Base-by-base conservation (phyloP, 768 basidiomycete genomes). In the Amanita subjunquillea region DNA sequence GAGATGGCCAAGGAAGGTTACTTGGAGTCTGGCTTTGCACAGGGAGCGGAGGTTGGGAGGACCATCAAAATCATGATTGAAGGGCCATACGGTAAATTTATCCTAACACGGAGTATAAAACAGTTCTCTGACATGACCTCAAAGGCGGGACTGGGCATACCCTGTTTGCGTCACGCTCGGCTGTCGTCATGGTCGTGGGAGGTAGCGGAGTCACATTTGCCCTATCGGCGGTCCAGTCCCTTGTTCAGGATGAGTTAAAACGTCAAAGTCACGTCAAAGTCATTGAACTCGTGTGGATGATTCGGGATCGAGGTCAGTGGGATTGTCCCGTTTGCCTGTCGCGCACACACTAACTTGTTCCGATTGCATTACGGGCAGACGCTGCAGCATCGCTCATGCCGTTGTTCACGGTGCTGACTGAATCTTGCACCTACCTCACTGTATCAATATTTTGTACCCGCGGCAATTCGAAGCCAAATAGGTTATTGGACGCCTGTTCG, bases 171-270 rank as follows among this genome's bases (percentile, higher is more conserved):
- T 75, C 72, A 53, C 81, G 75, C 61, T 75, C 77, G 0, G 72
- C 72, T 3, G 74, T 77, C 2, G 57, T 82, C 42, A 68, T 84
- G 53, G 56, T 82, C n/a, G 73, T 68, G 5, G 83, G 80, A 3
- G 83, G 83, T 3, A 76, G 74, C 32, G 83, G 83, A 2, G 77
- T 84, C 62, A 75, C 81, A 4, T 79, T 77, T 53, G 70, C 70
- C 1, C 63, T 82, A 23, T 65, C 72, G 10, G 62, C 69, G 4
- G 69, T 76, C 13, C 71, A 79, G 46, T 78, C 81, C 38, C 66
- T 83, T 2, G 67, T 80, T 29, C 58, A 63, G 54, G 58, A 67
- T 54, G 65, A 63, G 34, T 49, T 64, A 1, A 55, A 60, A 6
- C 69, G 72, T 1, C 56, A 60, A 4, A 70, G 72, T 29, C 67